Evolutionary conservation across 1,284 basidiomycete genomes (phyloP).

Genomic region (Vanrija pseudolonga): DNA sequence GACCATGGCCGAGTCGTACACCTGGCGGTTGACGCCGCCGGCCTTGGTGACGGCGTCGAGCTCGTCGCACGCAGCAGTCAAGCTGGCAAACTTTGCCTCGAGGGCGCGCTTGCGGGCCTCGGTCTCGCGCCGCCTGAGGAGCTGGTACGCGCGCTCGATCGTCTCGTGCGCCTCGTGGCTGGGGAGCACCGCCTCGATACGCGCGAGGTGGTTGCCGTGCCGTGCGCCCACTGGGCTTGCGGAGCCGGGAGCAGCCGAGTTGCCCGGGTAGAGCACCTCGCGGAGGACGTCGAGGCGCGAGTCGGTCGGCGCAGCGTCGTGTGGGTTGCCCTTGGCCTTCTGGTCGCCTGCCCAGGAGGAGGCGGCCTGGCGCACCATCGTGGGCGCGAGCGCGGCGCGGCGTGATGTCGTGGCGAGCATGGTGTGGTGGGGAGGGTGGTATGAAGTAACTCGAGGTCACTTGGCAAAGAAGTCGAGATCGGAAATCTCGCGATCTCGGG

Average conservation of each 20-base stretch:
- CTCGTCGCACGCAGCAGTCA: conserved; percentile 75
- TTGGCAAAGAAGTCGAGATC: not conserved
- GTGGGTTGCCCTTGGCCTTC: conserved; percentile 9
- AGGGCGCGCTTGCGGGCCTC: conserved; percentile 65
- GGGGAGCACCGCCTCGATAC: conserved; percentile 72
- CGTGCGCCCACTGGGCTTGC: conserved; percentile 71
- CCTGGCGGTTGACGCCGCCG: conserved; percentile 24
- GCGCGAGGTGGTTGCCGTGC: conserved; percentile 65
- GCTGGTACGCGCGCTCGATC: conserved; percentile 84
- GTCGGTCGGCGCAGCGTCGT: conserved; percentile 50
- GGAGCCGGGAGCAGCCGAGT: conserved; percentile 50
- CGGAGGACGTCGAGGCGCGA: conserved; percentile 68
- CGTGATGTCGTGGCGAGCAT: not conserved
- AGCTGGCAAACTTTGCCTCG: conserved; percentile 67
- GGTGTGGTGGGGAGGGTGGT: too few relatives aligned
- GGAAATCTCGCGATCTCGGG: not conserved
- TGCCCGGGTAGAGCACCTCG: conserved; percentile 71
- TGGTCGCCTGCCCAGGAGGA: not conserved
- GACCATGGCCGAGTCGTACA: conserved; percentile 72
- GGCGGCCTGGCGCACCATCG: not conserved
- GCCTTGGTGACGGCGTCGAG: conserved; percentile 55
- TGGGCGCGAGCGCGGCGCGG: conserved; percentile 1
- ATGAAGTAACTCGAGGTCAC: too few relatives aligned
- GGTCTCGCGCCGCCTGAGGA: conserved; percentile 71
- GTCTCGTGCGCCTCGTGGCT: conserved; percentile 87